Evolutionary conservation across 768 basidiomycete species (phyloP).

Genomic region (Rhodotorula sphaerocarpa): DNA sequence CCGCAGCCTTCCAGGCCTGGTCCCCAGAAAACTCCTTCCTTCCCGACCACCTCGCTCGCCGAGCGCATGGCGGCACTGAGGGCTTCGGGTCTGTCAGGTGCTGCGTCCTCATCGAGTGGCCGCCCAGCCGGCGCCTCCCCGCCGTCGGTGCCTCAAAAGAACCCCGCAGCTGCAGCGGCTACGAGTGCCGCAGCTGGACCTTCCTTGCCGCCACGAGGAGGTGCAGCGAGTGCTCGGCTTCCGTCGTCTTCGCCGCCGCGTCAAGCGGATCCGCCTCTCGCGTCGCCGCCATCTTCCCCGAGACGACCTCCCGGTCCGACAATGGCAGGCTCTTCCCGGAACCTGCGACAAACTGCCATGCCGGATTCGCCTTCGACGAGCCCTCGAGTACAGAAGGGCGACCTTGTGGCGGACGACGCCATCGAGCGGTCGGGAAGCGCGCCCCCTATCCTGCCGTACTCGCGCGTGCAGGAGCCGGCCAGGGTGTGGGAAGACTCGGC

Average conservation of each 20-base stretch:
- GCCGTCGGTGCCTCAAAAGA: too few relatives aligned
- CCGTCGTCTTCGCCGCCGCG: too few relatives aligned
- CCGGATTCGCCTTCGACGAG: not conserved
- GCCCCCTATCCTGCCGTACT: constrained; percentile 6
- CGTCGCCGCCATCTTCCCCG: not conserved
- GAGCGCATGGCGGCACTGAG: constrained; percentile 4
- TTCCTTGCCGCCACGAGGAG: too few relatives aligned
- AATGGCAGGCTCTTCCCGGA: not conserved
- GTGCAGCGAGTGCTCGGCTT: too few relatives aligned
- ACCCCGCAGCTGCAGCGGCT: too few relatives aligned
- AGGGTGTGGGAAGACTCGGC: not conserved
- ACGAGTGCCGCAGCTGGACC: too few relatives aligned
- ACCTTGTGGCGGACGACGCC: constrained; percentile 14
- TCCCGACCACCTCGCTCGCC: not conserved
- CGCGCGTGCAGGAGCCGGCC: constrained; percentile 5
- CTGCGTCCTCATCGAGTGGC: not conserved
- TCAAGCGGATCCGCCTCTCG: too few relatives aligned
- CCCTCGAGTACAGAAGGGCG: not conserved
- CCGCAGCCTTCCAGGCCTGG: not conserved
- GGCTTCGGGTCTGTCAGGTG: not conserved
- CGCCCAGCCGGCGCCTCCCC: too few relatives aligned
- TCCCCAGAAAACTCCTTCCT: not conserved
- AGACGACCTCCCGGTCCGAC: not conserved
- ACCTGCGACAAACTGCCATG: not conserved
- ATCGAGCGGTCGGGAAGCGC: constrained; percentile 16